Evolutionary conservation across 2,329 filamentous ascomycete species (phyloP).

Genomic region (Lecanicillium sp.): DNA sequence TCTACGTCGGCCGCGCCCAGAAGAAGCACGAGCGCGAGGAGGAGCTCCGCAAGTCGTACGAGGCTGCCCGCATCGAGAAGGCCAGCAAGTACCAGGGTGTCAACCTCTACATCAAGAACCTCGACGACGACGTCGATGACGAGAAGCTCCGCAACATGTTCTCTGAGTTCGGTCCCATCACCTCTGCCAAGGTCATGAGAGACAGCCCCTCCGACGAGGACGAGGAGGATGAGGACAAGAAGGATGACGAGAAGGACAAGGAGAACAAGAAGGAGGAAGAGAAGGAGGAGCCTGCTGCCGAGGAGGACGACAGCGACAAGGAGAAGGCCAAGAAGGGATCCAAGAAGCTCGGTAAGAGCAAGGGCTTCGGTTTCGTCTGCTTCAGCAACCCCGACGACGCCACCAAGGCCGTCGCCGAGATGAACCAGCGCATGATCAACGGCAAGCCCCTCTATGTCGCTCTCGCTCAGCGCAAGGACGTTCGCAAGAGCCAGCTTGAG

Average conservation of each 20-base stretch:
- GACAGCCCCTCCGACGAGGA: slow-evolving; percentile 59
- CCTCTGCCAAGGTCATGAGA: slow-evolving; percentile 98
- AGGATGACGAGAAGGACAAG: slow-evolving; percentile 46
- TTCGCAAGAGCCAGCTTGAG: slow-evolving; percentile 98
- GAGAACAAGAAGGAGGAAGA: slow-evolving; percentile 45
- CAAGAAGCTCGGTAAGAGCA: slow-evolving; percentile 89
- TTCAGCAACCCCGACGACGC: slow-evolving; percentile 99
- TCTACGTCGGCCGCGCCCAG: slow-evolving; percentile 96
- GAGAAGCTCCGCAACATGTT: slow-evolving; percentile 97
- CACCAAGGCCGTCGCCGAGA: slow-evolving; percentile 97
- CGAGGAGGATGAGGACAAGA: slow-evolving; percentile 48
- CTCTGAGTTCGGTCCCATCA: slow-evolving; percentile 85
- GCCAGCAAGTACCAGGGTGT: slow-evolving; percentile 99
- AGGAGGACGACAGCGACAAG: slow-evolving; percentile 40
- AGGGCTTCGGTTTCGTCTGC: slow-evolving; percentile 99
- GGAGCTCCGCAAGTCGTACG: slow-evolving; percentile 97
- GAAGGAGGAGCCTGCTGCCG: slow-evolving; percentile 39
- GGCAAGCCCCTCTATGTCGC: slow-evolving; percentile 97
- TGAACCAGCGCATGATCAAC: slow-evolving; percentile 99
- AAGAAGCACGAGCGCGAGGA: slow-evolving; percentile 99
- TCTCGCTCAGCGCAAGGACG: slow-evolving; percentile 97
- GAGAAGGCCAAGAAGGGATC: slow-evolving; percentile 51
- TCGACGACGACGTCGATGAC: slow-evolving; percentile 94
- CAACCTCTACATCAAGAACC: slow-evolving; percentile 99
- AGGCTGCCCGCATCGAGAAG: slow-evolving; percentile 95